Base-by-base conservation (phyloP, 1,139 yeast genomes). In the Saccharomyces hybrid region DNA sequence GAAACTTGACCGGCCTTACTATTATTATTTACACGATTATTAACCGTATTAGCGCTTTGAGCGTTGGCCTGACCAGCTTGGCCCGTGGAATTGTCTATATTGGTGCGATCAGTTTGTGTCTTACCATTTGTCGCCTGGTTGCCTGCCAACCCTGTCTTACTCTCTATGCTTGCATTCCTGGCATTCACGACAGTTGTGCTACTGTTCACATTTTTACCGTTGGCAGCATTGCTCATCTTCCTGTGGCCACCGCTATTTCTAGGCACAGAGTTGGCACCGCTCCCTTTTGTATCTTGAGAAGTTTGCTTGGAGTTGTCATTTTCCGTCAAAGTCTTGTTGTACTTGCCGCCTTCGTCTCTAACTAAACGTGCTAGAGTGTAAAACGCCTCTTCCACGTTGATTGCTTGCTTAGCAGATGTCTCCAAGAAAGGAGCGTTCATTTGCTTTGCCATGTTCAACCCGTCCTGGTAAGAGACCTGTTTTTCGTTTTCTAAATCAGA, bases 371-470 rank as follows among this genome's bases (percentile, higher is more conserved):
- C 95, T 59, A 88, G 75, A 47, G 83, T 85, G 66, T 78, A 85
- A 70, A 95, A 93, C 2, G 96, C 89, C 65, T 89, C 96, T 69
- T 93, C 97, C 53, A 95, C 98, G 65, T 93, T 91, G 69, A 89
- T 83, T 61, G 96, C 83, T 68, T 86, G 91, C 75, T 93, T 90
- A 34, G 99, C 99, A 53, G 93, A 84, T 2, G 98, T 88, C 72
- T 93, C 99, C 65, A 90, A 78, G 67, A 91, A 95, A 47, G 88
- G 86, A 59, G 96, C 87, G 61, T 81, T 78, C 66, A 81, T 86
- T 57, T 80, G 79, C 64, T 80, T 82, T 48, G 96, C 95, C 69
- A 91, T 80, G 50, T 79, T 81, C 60, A 81, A 78, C 48, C 96
- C 97, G 67, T 88, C 95, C 62, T 86, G 93, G 60, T 81, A 85